Conservation (phyloP, 2,329 filamentous ascomycete genomes). For the Ascochyta lentis region DNA sequence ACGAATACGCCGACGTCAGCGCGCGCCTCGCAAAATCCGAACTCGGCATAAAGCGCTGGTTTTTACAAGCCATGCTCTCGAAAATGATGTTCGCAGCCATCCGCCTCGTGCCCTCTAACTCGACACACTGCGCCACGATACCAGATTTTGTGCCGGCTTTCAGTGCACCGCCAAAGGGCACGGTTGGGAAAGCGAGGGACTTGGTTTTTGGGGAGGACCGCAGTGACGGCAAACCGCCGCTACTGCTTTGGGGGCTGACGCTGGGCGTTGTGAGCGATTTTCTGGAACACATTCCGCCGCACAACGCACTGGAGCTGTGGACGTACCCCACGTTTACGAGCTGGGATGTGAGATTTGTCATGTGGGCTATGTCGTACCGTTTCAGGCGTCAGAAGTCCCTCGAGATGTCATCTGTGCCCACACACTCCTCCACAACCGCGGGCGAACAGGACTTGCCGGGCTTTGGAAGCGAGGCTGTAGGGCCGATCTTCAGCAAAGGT, state of each 20-base stretch:
- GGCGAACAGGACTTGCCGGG: constrained; percentile 36
- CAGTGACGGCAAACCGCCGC: constrained; percentile 52
- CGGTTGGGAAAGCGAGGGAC: constrained; percentile 24
- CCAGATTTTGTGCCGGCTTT: constrained; percentile 55
- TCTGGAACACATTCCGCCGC: constrained; percentile 70
- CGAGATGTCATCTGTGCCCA: constrained; percentile 34
- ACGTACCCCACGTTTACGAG: constrained; percentile 72
- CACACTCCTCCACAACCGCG: constrained; percentile 21
- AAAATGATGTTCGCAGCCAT: constrained; percentile 74
- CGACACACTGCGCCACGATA: constrained; percentile 62
- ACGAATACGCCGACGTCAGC: constrained; percentile 69
- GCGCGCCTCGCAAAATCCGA: constrained; percentile 65
- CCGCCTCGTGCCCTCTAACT: constrained; percentile 66
- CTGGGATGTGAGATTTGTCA: constrained; percentile 64
- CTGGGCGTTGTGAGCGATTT: constrained; percentile 72
- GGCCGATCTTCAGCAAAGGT: constrained; percentile 21
- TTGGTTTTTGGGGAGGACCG: constrained; percentile 26
- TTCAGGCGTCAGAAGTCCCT: constrained; percentile 53
- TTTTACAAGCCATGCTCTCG: constrained; percentile 65
- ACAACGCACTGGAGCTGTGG: constrained; percentile 68
- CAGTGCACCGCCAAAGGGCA: constrained; percentile 15
- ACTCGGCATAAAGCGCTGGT: constrained; percentile 60
- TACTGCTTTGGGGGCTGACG: constrained; percentile 73
- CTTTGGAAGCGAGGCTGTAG: constrained; percentile 30
- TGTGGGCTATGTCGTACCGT: constrained; percentile 65